Conservation (phyloP, 2,329 filamentous ascomycete species). For the Fusarium secorum region DNA sequence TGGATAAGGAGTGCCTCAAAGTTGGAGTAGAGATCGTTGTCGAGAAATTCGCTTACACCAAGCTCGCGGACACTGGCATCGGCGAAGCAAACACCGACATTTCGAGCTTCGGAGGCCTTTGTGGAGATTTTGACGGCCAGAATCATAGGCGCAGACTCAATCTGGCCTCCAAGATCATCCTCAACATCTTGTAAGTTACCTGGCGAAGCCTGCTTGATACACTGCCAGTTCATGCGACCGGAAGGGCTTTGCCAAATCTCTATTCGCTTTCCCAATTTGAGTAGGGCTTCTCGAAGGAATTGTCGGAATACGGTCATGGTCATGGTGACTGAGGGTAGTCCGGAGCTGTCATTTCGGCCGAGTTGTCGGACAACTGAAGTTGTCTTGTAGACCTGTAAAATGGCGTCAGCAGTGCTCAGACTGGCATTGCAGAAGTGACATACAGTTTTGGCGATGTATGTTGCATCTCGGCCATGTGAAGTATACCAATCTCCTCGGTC, state of each 20-base stretch:
- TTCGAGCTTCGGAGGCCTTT: slow-evolving; percentile 84
- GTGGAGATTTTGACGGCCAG: slow-evolving; percentile 91
- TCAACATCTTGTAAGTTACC: slow-evolving; percentile 97
- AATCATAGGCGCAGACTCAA: slow-evolving; percentile 93
- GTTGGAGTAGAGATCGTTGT: slow-evolving; percentile 98
- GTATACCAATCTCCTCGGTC: slow-evolving; percentile 96
- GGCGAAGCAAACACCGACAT: slow-evolving; percentile 94
- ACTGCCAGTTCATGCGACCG: slow-evolving; percentile 89
- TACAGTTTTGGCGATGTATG: slow-evolving; percentile 81
- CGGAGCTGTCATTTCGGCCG: slow-evolving; percentile 82
- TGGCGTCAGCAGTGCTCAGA: slow-evolving; percentile 1
- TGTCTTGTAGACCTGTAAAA: slow-evolving; percentile 87
- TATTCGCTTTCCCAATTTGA: slow-evolving; percentile 87
- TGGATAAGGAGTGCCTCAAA: slow-evolving; percentile 97
- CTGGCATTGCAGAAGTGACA: background rate
- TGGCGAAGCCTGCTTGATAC: slow-evolving; percentile 89
- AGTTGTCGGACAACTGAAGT: slow-evolving; percentile 93
- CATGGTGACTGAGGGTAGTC: slow-evolving; percentile 92
- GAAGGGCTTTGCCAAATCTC: slow-evolving; percentile 85
- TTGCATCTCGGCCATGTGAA: slow-evolving; percentile 85
- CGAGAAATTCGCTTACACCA: slow-evolving; percentile 96
- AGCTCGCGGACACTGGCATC: slow-evolving; percentile 96
- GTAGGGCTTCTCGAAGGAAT: slow-evolving; percentile 92
- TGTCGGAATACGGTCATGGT: slow-evolving; percentile 94
- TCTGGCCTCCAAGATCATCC: slow-evolving; percentile 86